Evolutionary conservation across 1,284 basidiomycete genomes (phyloP), one percentile per base, ranked within the genome.

Genomic region (Ustilago hordei): DNA sequence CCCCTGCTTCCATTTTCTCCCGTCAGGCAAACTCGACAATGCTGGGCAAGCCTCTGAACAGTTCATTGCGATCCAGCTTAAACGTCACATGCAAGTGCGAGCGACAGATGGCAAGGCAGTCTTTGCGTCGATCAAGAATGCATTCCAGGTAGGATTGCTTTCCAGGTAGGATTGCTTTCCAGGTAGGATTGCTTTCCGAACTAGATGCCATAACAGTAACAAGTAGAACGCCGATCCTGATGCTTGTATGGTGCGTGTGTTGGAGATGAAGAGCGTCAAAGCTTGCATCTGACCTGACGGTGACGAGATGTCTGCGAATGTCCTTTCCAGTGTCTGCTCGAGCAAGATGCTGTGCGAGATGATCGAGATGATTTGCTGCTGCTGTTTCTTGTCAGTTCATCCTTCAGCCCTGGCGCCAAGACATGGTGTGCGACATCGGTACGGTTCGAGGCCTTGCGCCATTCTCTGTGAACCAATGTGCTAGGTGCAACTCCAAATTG

Each of bases 401-500:
- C 62, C n/a, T 58, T 50, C 28, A 47, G 23, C 15, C 61, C 61
- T 12, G 64, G 70, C 34, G 48, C 43, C 17, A 59, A n/a, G 3
- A 57, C 55, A n/a, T 73, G 58, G 28, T 61, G 58, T 5, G 62
- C 61, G 0, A 52, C 48, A 36, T 59, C 65, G n/a, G 65, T 66
- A n/a, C 69, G 58, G 36, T 60, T 64, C 43, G 65, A 58, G 55
- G 76, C 68, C 39, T 67, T 69, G 9, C 68, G 67, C 71, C 75
- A 77, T 45, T 74, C 65, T 34, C 72, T 66, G 55, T 75, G 74
- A 31, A 81, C 79, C 39, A 85, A 48, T 1, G 84, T 85, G 55
- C 72, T 78, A 0, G 84, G 84, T 0, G 84, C 84, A 0, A 85
- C 84, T 43, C 84, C 84, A 39, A 85, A 85, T 39, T 79, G 62